Evolutionary conservation across 2,329 filamentous ascomycete genomes (phyloP), one percentile per base, ranked within the genome.

Genomic region (Alternaria solani): DNA sequence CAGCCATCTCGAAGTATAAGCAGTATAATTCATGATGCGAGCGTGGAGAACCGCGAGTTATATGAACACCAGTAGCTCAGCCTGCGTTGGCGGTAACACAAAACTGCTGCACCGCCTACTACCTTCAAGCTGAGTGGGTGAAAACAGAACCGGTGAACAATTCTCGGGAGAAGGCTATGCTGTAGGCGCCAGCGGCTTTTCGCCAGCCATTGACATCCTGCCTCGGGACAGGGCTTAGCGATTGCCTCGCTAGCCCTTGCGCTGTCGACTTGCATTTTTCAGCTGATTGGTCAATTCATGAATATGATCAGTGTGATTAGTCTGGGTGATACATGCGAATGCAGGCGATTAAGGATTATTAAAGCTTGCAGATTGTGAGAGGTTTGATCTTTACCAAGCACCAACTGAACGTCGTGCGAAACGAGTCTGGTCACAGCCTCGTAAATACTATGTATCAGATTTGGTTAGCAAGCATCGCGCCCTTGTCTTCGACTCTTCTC

Each of bases 231-330:
- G 36, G 16, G 16, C 16, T 2, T 38, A 38, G 36, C 3, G 7
- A 38, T n/a, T 8, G 0, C 0, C 8, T 38, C 36, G 36, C 36
- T 38, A 38, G 36, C 1, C 36, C 36, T 38, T 38, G 36, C 7
- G 7, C 16, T 18, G 7, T n/a, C 20, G 2, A 4, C 5, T 16
- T n/a, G 36, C 3, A n/a, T 0, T 7, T n/a, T 38, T 8, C 7
- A n/a, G 2, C 16, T 18, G 3, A n/a, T 7, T 1, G 0, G 16
- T 38, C 14, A 38, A n/a, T 38, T 18, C n/a, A 6, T 20, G 38
- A 0, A 0, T 3, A 12, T 16, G 32, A 1, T 36, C 5, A 14
- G 14, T 11, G 12, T 36, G 4, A 16, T 14, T 36, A 5, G 14
- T 11, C 32, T 14, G 12, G 32, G 8, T 4, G 8, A 14, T 32